These are phyloP conservation scores for Epichloe festucae DNA, from an alignment of 2,329 filamentous ascomycete species.

Conservation along the genomic window DNA sequence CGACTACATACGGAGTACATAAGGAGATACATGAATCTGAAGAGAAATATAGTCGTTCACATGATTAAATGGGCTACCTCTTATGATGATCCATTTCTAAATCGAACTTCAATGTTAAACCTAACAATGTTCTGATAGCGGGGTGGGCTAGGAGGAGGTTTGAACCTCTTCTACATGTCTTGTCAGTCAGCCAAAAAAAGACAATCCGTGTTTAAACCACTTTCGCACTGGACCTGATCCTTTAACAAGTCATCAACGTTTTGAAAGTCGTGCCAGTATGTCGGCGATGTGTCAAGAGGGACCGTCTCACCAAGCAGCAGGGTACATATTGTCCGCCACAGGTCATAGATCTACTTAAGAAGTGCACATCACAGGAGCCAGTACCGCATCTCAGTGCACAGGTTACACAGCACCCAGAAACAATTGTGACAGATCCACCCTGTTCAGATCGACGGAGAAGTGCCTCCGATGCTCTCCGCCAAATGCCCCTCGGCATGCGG, in stretches of 20 bases:
- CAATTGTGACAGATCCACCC: not conserved
- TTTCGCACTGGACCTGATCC: no score
- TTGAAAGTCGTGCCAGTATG: not conserved
- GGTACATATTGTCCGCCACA: slow-evolving; percentile 1
- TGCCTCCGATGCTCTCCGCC: not conserved
- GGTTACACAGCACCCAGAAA: slow-evolving; percentile 2
- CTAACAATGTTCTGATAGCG: no score
- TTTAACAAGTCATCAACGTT: not conserved
- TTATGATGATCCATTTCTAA: no score
- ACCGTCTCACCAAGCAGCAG: not conserved
- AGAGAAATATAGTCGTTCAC: no score
- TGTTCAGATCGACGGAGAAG: not conserved
- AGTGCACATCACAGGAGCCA: slow-evolving; percentile 1
- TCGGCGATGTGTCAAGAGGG: not conserved
- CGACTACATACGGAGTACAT: no score
- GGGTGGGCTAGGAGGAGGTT: no score
- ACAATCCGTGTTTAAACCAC: no score
- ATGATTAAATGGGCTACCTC: no score
- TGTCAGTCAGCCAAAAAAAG: no score
- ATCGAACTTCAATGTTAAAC: no score
- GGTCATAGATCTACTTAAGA: not conserved
- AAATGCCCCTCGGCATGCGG: not conserved
- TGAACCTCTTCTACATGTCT: no score
- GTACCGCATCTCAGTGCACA: slow-evolving; percentile 6
- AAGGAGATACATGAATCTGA: no score